Evolutionary conservation across 371 early-diverging fungal genomes (phyloP), one percentile per base, ranked within the genome.

Genomic region (Parasitella parasitica): DNA sequence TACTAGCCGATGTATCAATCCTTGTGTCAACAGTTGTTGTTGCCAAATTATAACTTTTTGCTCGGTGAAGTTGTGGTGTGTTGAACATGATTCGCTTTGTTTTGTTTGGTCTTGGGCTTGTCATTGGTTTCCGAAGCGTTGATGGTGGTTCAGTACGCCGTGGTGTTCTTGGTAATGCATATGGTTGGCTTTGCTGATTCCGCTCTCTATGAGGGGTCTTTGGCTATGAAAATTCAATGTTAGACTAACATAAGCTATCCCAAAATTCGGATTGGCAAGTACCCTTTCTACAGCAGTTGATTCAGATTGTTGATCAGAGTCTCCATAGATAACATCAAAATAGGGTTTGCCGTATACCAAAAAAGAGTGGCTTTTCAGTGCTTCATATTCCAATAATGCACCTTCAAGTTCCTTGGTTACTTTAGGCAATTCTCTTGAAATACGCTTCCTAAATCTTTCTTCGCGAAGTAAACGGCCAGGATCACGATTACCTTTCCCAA

Each of bases 391-490:
- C 15, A 63, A 20, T 9, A 81, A 56, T 1, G 73, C 69, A 9
- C 72, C 72, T 36, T 75, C 73, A 35, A 81, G 56, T 36, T 78
- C 81, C 32, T 69, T 67, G 32, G 58, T 54, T 52, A 71, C 78
- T 60, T 72, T 76, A 18, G 81, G 81, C 16, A 81, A 55, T 53
- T 81, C 78, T 46, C 72, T 59, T 5, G 72, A 57, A 16, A 81
- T 71, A 27, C 77, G 68, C 30, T 74, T 76, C 36, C 81, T 69
- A 54, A 78, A 78, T 59, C 76, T 75, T 41, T 81, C 81, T 37
- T 81, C 81, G 1, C 78, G 62, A 27, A 81, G 54, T 4, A 81
- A 51, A 24, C 78, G 70, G 7, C 81, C 81, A 24, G 81, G 81
- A 66, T 78, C 81, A 12, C 78, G 69, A 24, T 76, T 73, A 0